Conservation (phyloP, 352 stramenopile species). For the Phytopythium vexans region DNA sequence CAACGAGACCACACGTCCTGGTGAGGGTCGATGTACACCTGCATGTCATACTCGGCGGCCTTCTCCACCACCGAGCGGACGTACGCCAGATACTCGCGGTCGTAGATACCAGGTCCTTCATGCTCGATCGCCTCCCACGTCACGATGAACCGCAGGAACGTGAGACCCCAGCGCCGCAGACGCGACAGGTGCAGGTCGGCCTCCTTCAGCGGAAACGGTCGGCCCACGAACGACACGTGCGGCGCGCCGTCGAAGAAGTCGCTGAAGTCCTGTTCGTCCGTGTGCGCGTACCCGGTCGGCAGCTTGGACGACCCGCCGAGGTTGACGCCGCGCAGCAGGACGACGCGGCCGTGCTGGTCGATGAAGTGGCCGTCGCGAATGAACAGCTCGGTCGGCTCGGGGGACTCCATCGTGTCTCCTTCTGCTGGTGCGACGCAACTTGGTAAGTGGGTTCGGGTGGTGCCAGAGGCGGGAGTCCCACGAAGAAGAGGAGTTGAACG, state of each 20-base stretch:
- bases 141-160: constrained; percentile 66
- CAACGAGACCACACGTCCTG: constrained; percentile 86
- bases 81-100: constrained; percentile 72
- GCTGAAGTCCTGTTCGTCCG: constrained; percentile 22
- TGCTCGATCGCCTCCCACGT: constrained; percentile 88
- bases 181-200: constrained; percentile 62
- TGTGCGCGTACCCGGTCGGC: constrained; percentile 53
- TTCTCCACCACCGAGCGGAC: constrained; percentile 50
- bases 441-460: too few relatives aligned
- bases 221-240: constrained; percentile 65
- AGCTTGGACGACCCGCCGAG: constrained; percentile 88
- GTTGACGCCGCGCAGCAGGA: constrained; percentile 85
- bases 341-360: constrained; percentile 70
- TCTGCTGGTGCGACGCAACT: too few relatives aligned
- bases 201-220: constrained; percentile 73
- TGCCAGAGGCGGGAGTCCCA: too few relatives aligned
- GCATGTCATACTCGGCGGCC: constrained; percentile 45
- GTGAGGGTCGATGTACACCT: constrained; percentile 81
- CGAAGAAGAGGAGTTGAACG: too few relatives aligned
- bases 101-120: constrained; percentile 64
- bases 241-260: constrained; percentile 51
- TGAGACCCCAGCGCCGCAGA: constrained; percentile 66
- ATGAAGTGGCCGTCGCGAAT: constrained; percentile 77
- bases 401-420: too few relatives aligned
- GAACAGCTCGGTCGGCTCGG: constrained; percentile 21